A percentile compares a stretch with the other conserved stretches of the same genome.
Evolutionary conservation across 345 rosid species (phyloP).

Genomic region (Eucalyptus polybractea): DNA sequence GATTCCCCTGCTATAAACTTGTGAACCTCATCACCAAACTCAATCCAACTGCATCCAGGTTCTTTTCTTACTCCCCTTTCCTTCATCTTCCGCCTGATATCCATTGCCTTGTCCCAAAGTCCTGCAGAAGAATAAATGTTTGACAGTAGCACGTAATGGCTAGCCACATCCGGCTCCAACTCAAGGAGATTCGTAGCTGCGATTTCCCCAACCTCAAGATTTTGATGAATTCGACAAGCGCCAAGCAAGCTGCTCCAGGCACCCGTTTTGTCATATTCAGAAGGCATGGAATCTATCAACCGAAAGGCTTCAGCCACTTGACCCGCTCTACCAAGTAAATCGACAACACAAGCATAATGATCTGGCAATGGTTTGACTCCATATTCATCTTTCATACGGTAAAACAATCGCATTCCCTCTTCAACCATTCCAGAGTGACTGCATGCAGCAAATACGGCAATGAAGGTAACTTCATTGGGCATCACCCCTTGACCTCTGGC

Average conservation of each 20-base stretch:
- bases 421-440: constrained; percentile 85
- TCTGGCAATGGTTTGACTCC: constrained; percentile 53
- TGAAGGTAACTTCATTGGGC: constrained; percentile 72
- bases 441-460: constrained; percentile 72
- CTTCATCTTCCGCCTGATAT: constrained; percentile 62
- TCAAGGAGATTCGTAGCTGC: constrained; percentile 51
- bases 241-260: constrained; percentile 96
- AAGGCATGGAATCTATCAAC: constrained; percentile 40
- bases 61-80: constrained; percentile 78
- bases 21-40: constrained; percentile 63
- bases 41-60: constrained; percentile 96
- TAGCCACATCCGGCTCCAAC: constrained; percentile 69
- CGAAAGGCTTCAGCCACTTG: constrained; percentile 51
- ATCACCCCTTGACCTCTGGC: constrained; percentile 15
- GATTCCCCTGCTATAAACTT: constrained; percentile 73
- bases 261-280: constrained; percentile 34
- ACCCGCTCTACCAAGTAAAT: constrained; percentile 87
- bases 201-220: constrained; percentile 68
- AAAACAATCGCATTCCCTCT: constrained; percentile 59
- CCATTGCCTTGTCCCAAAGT: constrained; percentile 72
- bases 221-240: constrained; percentile 54
- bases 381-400: constrained; percentile 47
- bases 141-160: constrained; percentile 84
- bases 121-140: constrained; percentile 73
- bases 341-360: constrained; percentile 83